phyloP scores from a whole-genome alignment of 139 green algal genomes.

The Eudorina sp. region DNA sequence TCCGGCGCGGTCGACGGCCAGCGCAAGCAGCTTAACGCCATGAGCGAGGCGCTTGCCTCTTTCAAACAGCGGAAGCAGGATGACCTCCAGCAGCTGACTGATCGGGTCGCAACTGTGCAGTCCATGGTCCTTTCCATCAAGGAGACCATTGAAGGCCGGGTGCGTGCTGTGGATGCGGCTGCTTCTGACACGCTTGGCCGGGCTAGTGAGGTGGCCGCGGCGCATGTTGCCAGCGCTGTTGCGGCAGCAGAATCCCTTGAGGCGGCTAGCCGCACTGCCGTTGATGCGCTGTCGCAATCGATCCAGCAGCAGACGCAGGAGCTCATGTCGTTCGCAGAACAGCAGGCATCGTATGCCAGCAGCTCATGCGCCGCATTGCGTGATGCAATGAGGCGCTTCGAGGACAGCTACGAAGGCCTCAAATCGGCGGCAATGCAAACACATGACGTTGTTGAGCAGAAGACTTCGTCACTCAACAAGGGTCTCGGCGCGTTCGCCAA shows the following conservation, averaged over 20 bases:
- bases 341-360: slow-evolving; percentile 33
- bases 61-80: slow-evolving; percentile 50
- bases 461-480: neutral
- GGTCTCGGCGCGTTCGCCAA: slow-evolving; percentile 21
- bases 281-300: slow-evolving; percentile 47
- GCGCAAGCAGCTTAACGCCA: slow-evolving; percentile 15
- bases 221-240: neutral
- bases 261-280: slow-evolving; percentile 5
- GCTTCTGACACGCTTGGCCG: neutral
- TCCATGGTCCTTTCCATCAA: slow-evolving; percentile 52
- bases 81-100: slow-evolving; percentile 58
- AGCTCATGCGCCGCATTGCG: slow-evolving; percentile 18
- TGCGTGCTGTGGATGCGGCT: neutral
- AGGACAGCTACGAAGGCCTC: neutral
- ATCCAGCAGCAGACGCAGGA: slow-evolving; percentile 51
- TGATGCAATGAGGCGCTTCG: neutral
- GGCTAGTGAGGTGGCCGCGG: neutral
- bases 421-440: neutral
- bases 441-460: neutral
- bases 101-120: slow-evolving; percentile 63
- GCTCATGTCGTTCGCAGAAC: slow-evolving; percentile 55
- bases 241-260: slow-evolving; percentile 10
- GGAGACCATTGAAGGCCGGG: neutral
- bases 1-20: neutral
- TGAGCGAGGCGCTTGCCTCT: neutral